phyloP scores from a whole-genome alignment of 371 early-diverging fungal genomes.

The Synchytrium microbalum region DNA sequence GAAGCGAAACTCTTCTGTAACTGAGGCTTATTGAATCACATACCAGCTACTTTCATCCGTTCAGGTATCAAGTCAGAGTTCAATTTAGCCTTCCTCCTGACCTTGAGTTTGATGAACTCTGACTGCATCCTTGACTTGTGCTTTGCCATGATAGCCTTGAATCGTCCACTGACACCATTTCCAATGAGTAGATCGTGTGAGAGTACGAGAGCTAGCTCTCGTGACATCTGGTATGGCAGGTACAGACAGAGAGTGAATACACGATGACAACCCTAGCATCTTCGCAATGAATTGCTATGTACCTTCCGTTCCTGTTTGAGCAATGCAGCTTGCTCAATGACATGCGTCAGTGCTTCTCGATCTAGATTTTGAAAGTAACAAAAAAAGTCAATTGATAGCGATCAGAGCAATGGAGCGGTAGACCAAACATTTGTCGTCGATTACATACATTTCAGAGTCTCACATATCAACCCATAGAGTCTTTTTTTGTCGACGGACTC shows the following conservation, averaged over 20 bases:
- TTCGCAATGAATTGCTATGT: background rate
- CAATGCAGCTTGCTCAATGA: conserved; percentile 48
- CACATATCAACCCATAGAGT: conserved; percentile 84
- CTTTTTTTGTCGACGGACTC: conserved; percentile 64
- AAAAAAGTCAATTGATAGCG: background rate
- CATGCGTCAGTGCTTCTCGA: conserved; percentile 41
- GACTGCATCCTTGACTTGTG: conserved; percentile 63
- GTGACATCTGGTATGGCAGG: conserved; percentile 10
- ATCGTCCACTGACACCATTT: conserved; percentile 59
- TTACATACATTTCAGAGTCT: conserved; percentile 75
- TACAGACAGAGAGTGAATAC: background rate
- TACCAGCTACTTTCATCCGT: conserved; percentile 30
- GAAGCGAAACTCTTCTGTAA: no score
- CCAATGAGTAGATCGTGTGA: conserved; percentile 79
- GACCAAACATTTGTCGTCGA: background rate
- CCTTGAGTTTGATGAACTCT: conserved; percentile 67
- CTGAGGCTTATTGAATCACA: no score
- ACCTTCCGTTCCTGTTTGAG: conserved; percentile 49
- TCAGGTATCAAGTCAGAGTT: conserved; percentile 66
- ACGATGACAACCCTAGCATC: background rate
- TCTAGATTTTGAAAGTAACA: conserved; percentile 23
- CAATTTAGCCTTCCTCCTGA: conserved; percentile 48
- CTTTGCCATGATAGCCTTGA: conserved; percentile 55
- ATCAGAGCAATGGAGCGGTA: background rate
- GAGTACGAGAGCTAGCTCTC: conserved; percentile 38